Conservation (phyloP, 1,284 basidiomycete genomes). For the Apiotrichum domesticum region DNA sequence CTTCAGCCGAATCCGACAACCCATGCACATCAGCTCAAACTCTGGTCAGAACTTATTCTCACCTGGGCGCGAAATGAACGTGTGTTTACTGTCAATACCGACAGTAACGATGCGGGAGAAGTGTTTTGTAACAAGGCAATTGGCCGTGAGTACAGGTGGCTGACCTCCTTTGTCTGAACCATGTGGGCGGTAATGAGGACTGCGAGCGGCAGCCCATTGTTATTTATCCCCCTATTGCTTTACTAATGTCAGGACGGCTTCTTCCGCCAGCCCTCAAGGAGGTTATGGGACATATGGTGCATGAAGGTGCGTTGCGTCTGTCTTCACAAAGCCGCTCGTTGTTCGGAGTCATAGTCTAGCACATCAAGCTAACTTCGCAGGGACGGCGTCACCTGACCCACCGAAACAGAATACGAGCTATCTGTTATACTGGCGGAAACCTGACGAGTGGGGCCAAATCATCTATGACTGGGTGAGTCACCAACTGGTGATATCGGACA, state of each 20-base stretch:
- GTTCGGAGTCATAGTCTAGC: no score
- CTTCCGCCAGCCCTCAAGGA: constrained; percentile 27
- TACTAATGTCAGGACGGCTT: constrained; percentile 25
- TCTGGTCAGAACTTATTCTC: constrained; percentile 50
- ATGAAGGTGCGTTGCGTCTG: constrained; percentile 29
- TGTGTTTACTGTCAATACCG: constrained; percentile 46
- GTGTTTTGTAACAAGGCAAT: constrained; percentile 43
- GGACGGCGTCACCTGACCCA: constrained; percentile 40
- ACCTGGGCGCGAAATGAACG: constrained; percentile 45
- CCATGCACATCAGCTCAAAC: constrained; percentile 46
- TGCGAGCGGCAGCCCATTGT: not conserved
- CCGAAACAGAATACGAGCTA: constrained; percentile 41
- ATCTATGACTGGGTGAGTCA: constrained; percentile 52
- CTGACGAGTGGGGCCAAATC: constrained; percentile 51
- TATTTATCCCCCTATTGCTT: not conserved
- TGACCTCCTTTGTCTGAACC: not conserved
- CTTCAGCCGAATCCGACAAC: constrained; percentile 51
- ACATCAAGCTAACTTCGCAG: constrained; percentile 11
- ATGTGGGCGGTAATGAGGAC: no score
- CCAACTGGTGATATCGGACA: no score
- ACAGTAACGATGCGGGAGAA: constrained; percentile 30
- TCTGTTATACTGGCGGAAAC: constrained; percentile 51
- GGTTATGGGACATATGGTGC: constrained; percentile 35
- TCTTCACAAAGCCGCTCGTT: no score
- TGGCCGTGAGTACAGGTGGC: constrained; percentile 30